These are phyloP conservation scores for Quercus ilex DNA, from an alignment of 306 rosid genomes.

Conservation along the genomic window DNA sequence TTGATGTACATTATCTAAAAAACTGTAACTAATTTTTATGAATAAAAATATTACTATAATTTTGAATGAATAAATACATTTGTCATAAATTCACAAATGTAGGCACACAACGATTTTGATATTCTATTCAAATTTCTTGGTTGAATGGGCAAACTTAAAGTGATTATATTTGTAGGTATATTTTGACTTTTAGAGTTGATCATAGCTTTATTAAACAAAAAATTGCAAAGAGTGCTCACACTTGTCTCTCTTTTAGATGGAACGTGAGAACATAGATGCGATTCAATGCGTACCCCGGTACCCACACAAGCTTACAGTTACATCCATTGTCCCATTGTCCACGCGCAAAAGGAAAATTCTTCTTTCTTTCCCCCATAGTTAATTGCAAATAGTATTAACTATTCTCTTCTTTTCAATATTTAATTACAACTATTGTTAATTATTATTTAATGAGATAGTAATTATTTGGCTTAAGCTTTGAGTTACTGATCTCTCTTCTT, in stretches of 20 bases:
- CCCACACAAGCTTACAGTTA: constrained; percentile 29
- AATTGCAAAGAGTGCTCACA: no score
- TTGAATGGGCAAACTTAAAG: no score
- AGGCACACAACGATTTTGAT: no score
- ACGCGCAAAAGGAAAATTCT: neutral
- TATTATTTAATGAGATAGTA: neutral
- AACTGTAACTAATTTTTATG: no score
- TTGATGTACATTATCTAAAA: no score
- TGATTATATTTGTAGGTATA: no score
- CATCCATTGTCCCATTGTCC: constrained; percentile 20
- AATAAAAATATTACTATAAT: no score
- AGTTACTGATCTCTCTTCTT: neutral
- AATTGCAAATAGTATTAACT: neutral
- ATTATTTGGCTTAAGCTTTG: neutral
- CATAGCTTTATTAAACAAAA: no score
- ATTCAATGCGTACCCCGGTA: constrained; percentile 28
- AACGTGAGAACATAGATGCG: constrained; percentile 7
- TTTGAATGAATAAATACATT: no score
- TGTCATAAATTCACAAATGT: no score
- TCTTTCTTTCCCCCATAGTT: neutral
- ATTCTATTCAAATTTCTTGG: no score
- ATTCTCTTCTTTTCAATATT: neutral
- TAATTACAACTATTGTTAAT: neutral
- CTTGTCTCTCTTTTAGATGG: neutral
- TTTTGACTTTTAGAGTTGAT: no score